Percentiles rank a stretch among this genome's conserved stretches.
phyloP scores from a whole-genome alignment of 2,329 filamentous ascomycete species.

The Fusarium sp. region DNA sequence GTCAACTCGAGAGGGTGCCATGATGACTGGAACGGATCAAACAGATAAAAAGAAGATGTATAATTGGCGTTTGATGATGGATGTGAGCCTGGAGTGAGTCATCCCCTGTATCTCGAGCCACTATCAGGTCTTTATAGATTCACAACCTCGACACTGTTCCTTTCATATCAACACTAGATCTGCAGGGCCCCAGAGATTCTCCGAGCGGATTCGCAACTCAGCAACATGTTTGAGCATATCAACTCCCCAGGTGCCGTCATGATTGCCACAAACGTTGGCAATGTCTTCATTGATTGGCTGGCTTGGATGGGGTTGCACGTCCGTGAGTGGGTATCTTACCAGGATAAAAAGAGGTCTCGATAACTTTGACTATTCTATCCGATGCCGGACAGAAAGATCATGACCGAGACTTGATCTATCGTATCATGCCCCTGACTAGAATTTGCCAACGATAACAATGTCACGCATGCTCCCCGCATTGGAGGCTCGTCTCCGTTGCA shows the following conservation, averaged over 20 bases:
- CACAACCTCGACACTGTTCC: background rate
- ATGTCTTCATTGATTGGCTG: background rate
- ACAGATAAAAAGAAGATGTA: background rate
- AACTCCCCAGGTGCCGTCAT: background rate
- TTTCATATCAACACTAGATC: background rate
- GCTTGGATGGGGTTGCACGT: background rate
- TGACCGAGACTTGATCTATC: background rate
- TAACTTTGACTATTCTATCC: background rate
- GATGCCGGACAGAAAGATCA: background rate
- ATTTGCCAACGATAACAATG: background rate
- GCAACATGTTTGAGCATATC: background rate
- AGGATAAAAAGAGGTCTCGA: background rate
- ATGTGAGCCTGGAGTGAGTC: background rate
- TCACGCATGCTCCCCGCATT: background rate
- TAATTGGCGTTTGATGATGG: background rate
- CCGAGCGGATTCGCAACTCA: background rate
- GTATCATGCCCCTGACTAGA: background rate
- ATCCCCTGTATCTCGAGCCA: background rate
- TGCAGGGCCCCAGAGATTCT: background rate
- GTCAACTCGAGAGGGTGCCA: background rate
- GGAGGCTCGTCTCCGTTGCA: background rate
- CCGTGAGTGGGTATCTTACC: background rate
- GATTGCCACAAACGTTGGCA: background rate
- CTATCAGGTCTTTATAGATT: background rate
- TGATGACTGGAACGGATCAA: background rate